Base-by-base conservation (phyloP, 306 rosid species). In the Glycyrrhiza uralensis region DNA sequence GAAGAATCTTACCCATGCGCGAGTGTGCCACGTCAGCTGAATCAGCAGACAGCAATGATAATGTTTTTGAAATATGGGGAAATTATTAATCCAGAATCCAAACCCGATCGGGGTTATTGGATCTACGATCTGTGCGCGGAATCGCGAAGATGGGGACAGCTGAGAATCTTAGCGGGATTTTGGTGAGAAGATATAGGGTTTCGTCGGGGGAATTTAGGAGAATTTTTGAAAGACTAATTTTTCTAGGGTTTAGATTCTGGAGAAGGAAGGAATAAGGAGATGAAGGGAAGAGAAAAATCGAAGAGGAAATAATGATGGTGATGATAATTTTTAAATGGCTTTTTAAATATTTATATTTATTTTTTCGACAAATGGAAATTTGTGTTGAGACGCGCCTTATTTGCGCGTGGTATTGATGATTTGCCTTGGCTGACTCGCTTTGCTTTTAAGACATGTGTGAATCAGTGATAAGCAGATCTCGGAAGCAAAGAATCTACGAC, bases 1-100 rank as follows among this genome's bases (percentile, higher is more conserved):
- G 52, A 26, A 81, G 72, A 82, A 82, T 79, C 87, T 74, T 89
- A 24, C 96, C 97, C 97, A 92, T 92, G 46, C 73, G 87, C 71
- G n/a, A 69, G 72, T n/a, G n/a, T n/a, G n/a, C 67, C 76, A 69
- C 79, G 17, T 38, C 35, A 68, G 44, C 4, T 23, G 51, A 62
- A 74, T 69, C 51, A 0, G 4, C 32, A n/a, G n/a, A n/a, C n/a
- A n/a, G n/a, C n/a, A n/a, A n/a, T n/a, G 0, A 1, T 69, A 80
- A 60, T 33, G 59, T 11, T 9, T 71, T 33, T 50, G 50, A 32
- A 45, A 64, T 72, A 18, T 0, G 11, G 10, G n/a, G 29, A 28
- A 11, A 65, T 33, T 5, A 20, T n/a, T n/a, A n/a, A n/a, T 49
- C 2, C 59, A 35, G 18, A 75, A 75, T 35, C 15, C 12, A 38